Evolutionary conservation across 1,139 yeast species (phyloP).

Genomic region (Oligophagozyma castellii): DNA sequence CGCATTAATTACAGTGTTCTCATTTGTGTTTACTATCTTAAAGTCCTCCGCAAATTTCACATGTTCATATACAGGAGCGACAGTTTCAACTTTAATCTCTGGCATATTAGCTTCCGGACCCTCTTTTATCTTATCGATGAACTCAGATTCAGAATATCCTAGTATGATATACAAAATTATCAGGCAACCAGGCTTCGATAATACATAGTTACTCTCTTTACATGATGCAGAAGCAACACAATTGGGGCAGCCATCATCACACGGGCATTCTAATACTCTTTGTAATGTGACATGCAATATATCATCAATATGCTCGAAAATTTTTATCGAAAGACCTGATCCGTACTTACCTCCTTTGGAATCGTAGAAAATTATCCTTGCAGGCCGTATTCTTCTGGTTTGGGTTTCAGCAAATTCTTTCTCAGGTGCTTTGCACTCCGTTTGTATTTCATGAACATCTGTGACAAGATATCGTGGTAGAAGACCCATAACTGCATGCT

Average conservation of each 20-base stretch:
- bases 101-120: constrained; percentile 87
- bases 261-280: constrained; percentile 51
- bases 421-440: constrained; percentile 96
- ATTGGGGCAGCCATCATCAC: constrained; percentile 81
- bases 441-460: constrained; percentile 58
- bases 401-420: constrained; percentile 76
- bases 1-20: background rate
- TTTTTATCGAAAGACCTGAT: constrained; percentile 64
- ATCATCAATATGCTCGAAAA: constrained; percentile 62
- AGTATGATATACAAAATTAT: constrained; percentile 45
- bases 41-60: constrained; percentile 48
- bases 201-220: constrained; percentile 64
- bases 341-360: constrained; percentile 68
- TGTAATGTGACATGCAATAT: constrained; percentile 46
- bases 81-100: constrained; percentile 50
- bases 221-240: constrained; percentile 68
- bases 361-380: constrained; percentile 73
- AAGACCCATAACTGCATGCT: constrained; percentile 73
- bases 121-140: constrained; percentile 36
- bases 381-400: constrained; percentile 63
- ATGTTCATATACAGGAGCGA: constrained; percentile 36
- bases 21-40: constrained; percentile 37
- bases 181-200: constrained; percentile 80
- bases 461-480: constrained; percentile 56
- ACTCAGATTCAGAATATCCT: constrained; percentile 32